Conservation (phyloP, 1,284 basidiomycete species). For the Sanghuangporus sanghuang region DNA sequence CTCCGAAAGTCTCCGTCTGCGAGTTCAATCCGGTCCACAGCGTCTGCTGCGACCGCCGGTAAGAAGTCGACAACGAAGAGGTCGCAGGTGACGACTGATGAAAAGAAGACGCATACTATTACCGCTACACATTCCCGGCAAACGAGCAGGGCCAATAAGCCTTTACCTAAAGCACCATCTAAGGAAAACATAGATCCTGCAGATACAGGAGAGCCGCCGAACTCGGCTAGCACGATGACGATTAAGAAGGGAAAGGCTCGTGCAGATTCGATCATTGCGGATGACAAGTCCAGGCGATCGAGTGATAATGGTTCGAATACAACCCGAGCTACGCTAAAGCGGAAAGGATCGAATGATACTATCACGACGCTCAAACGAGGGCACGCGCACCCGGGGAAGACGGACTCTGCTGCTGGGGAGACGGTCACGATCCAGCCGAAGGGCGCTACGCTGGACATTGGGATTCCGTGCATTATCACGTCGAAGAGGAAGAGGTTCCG, state of each 20-base stretch:
- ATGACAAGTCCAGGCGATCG: conserved; percentile 8
- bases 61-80: not conserved
- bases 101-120: not conserved
- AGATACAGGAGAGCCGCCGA: not conserved
- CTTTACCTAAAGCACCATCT: conserved; percentile 11
- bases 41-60: conserved; percentile 17
- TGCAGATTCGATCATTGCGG: conserved; percentile 1
- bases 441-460: conserved; percentile 78
- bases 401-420: not conserved
- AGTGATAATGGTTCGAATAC: conserved; percentile 36
- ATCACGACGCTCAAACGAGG: conserved; percentile 29
- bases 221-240: conserved; percentile 12
- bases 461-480: conserved; percentile 89
- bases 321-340: conserved; percentile 31
- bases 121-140: not conserved
- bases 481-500: conserved; percentile 79
- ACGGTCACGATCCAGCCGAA: conserved; percentile 29
- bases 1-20: conserved; percentile 9
- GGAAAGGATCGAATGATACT: conserved; percentile 41
- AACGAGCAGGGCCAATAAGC: not conserved
- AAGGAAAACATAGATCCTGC: conserved; percentile 13
- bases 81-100: not conserved
- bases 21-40: conserved; percentile 21
- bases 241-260: conserved; percentile 10
- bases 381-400: not conserved